phyloP scores from a whole-genome alignment of 2,329 filamentous ascomycete species.

The Aspergillus amoenus region DNA sequence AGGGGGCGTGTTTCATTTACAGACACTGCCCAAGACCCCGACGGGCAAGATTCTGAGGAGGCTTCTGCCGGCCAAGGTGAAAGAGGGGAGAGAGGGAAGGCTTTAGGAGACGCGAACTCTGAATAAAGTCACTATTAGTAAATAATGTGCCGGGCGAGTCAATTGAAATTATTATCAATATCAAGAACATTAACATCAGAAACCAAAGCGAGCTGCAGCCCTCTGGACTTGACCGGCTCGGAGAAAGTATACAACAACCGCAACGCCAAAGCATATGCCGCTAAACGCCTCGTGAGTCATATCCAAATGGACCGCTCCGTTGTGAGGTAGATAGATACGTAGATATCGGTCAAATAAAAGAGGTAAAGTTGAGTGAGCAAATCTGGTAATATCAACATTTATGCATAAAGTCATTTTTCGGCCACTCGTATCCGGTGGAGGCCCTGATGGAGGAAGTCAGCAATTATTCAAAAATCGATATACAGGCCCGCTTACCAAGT shows the following conservation, averaged over 20 bases:
- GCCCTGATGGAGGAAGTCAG: slow-evolving; percentile 31
- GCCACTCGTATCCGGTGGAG: slow-evolving; percentile 57
- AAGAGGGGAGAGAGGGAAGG: background rate
- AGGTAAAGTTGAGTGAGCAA: background rate
- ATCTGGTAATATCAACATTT: slow-evolving; percentile 35
- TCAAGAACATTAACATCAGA: background rate
- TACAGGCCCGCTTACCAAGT: slow-evolving; percentile 50
- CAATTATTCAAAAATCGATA: background rate
- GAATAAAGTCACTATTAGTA: background rate
- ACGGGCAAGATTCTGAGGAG: background rate
- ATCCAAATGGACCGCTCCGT: background rate
- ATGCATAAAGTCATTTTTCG: slow-evolving; percentile 61
- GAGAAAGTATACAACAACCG: background rate
- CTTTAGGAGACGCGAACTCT: too few species aligned
- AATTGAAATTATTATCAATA: background rate
- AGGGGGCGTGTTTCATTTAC: slow-evolving; percentile 14
- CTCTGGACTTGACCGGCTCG: background rate
- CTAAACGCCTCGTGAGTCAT: slow-evolving; percentile 32
- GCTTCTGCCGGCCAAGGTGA: background rate
- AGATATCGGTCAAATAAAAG: background rate
- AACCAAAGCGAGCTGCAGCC: background rate
- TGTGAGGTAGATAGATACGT: background rate
- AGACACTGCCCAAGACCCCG: background rate
- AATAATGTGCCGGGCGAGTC: background rate
- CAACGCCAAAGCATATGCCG: slow-evolving; percentile 3